phyloP scores from a whole-genome alignment of 2,329 filamentous ascomycete genomes.

The Boeremia exigua region DNA sequence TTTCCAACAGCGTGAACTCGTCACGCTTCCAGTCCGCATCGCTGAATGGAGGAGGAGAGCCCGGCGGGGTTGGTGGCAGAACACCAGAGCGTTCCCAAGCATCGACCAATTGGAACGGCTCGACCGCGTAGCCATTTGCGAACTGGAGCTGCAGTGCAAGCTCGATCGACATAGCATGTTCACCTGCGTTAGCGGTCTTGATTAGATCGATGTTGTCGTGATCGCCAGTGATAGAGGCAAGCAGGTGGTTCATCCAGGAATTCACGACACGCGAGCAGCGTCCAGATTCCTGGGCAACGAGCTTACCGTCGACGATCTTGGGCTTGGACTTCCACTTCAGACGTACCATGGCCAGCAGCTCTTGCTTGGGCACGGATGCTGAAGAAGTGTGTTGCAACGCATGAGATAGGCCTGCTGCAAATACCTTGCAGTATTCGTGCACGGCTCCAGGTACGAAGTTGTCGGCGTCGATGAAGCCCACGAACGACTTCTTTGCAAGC shows the following conservation, averaged over 20 bases:
- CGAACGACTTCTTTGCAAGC: constrained; percentile 9
- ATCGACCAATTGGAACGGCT: constrained; percentile 23
- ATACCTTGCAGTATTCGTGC: constrained; percentile 28
- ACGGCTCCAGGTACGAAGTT: constrained; percentile 24
- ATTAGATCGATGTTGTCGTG: background rate
- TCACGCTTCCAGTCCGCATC: background rate
- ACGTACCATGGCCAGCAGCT: constrained; percentile 21
- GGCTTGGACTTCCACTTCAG: constrained; percentile 29
- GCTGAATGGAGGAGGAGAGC: background rate
- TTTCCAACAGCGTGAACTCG: background rate
- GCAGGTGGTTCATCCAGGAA: constrained; percentile 20
- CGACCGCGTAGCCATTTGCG: constrained; percentile 25
- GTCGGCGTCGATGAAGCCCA: constrained; percentile 27
- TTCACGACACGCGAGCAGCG: constrained; percentile 24
- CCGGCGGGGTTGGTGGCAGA: background rate
- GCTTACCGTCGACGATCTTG: constrained; percentile 17
- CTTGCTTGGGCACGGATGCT: background rate
- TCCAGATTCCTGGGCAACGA: constrained; percentile 17
- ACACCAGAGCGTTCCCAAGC: constrained; percentile 13
- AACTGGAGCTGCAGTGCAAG: constrained; percentile 21
- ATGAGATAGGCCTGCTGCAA: constrained; percentile 21
- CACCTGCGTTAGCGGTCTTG: constrained; percentile 23
- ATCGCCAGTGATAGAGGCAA: background rate
- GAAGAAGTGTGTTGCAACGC: background rate
- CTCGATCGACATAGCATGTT: constrained; percentile 24